These are phyloP conservation scores for Stephania cephalantha DNA, from an alignment of 164 flowering plant genomes.

Conservation along the genomic window DNA sequence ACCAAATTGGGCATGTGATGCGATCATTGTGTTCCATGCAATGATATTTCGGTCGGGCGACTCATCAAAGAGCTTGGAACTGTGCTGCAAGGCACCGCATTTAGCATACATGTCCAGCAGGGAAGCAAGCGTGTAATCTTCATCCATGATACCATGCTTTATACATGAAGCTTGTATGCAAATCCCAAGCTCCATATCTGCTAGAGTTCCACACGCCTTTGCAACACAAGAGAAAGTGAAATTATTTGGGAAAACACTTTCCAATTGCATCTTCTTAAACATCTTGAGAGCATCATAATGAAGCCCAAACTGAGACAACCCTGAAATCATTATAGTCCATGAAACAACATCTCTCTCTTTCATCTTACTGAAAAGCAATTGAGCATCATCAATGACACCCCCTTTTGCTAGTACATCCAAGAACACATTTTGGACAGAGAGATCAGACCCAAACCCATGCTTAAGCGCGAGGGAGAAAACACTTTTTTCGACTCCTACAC, in stretches of 20 bases:
- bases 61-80: constrained; percentile 17
- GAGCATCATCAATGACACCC: constrained; percentile 21
- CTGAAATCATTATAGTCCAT: constrained; percentile 28
- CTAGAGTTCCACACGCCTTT: constrained; percentile 23
- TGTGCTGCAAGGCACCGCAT: constrained; percentile 25
- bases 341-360: constrained; percentile 23
- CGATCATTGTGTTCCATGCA: constrained; percentile 30
- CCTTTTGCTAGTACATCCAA: constrained; percentile 21
- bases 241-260: constrained; percentile 20
- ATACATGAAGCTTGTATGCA: constrained; percentile 21
- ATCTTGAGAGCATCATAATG: constrained; percentile 17
- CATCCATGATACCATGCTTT: constrained; percentile 20
- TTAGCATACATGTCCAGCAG: constrained; percentile 28
- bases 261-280: constrained; percentile 19
- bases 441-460: constrained; percentile 17
- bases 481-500: constrained; percentile 15
- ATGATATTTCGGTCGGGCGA: constrained; percentile 18
- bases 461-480: constrained; percentile 23
- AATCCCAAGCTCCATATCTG: constrained; percentile 21
- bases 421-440: constrained; percentile 22
- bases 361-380: constrained; percentile 20
- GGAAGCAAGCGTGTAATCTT: constrained; percentile 19
- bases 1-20: constrained; percentile 25
- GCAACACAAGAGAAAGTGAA: constrained; percentile 25
- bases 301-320: constrained; percentile 21